Base-by-base conservation (phyloP, 805 yeast species). In the Brettanomyces bruxellensis region DNA sequence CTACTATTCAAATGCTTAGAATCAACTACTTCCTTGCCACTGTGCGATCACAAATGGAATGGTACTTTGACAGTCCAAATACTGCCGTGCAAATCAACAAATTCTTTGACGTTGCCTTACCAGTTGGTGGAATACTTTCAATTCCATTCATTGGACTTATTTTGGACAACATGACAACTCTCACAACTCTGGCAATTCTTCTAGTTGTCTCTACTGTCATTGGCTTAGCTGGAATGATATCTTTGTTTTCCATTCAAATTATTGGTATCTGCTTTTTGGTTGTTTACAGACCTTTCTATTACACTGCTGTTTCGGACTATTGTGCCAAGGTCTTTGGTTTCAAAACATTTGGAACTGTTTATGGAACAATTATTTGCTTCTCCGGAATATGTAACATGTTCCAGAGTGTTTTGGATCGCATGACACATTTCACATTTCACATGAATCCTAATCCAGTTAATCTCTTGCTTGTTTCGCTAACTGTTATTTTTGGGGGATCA, bases 21-120 rank as follows among this genome's bases (percentile, higher is more conserved):
- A 83, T 90, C 54, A 90, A 90, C 68, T 91, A 86, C 64, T 91
- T 88, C 64, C 93, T 90, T 46, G 97, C 96, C 7, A 87, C 97
- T 2, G 70, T 90, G 34, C 77, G 80, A 57, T 69, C 95, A 0
- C 97, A 90, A 67, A 95, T 88, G 69, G 73, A 73, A 25, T 91
- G 70, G 58, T 72, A 89, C 50, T 71, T 88, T 46, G 77, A 76
- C 11, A 69, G 70, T 52, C 67, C 66, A 7, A 61, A 69, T 3
- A 51, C 56, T 3, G 95, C 95, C 1, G 60, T 72, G 25, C 55
- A 57, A 11, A 65, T 87, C 43, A 88, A 88, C 61, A 76, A 78
- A 45, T 81, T 86, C 50, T 91, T 90, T 57, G 97, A 91, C 60
- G 57, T 86, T 45, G 90, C 93, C 0, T 71, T 90, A 51, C 98